Conservation (phyloP, 352 stramenopile species). For the Globisporangium barbulae region DNA sequence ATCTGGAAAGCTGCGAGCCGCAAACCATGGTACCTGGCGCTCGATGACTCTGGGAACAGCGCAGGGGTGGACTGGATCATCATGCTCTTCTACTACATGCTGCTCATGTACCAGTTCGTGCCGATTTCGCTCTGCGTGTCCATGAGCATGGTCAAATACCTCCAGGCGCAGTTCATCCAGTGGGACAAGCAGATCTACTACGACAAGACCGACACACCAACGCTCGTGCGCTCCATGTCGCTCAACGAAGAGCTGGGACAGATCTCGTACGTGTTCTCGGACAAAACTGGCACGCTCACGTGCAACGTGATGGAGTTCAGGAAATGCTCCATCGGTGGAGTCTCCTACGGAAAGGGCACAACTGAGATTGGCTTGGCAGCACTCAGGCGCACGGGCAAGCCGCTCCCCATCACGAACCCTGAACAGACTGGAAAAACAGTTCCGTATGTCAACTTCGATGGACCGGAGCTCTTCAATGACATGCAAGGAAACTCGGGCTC, state of each 20-base stretch:
- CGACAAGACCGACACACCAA: constrained; percentile 80
- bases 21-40: constrained; percentile 57
- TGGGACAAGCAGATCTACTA: constrained; percentile 95
- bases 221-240: constrained; percentile 90
- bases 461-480: constrained; percentile 58
- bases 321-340: constrained; percentile 89
- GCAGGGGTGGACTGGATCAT: constrained; percentile 58
- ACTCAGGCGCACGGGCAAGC: constrained; percentile 54
- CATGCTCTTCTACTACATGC: constrained; percentile 93
- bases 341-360: constrained; percentile 87
- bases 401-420: constrained; percentile 31
- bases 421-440: constrained; percentile 27
- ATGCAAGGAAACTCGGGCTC: constrained; percentile 53
- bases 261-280: constrained; percentile 98
- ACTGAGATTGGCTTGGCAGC: constrained; percentile 78
- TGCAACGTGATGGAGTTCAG: constrained; percentile 99
- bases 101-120: constrained; percentile 97
- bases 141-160: constrained; percentile 95
- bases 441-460: constrained; percentile 80
- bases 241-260: constrained; percentile 95
- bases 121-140: constrained; percentile 97
- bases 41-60: constrained; percentile 32
- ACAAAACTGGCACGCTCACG: constrained; percentile 99
- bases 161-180: constrained; percentile 94
- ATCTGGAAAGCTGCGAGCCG: constrained; percentile 43